These are phyloP conservation scores for Penicillium sclerotiorum DNA, from an alignment of 2,329 filamentous ascomycete genomes.

Conservation along the genomic window DNA sequence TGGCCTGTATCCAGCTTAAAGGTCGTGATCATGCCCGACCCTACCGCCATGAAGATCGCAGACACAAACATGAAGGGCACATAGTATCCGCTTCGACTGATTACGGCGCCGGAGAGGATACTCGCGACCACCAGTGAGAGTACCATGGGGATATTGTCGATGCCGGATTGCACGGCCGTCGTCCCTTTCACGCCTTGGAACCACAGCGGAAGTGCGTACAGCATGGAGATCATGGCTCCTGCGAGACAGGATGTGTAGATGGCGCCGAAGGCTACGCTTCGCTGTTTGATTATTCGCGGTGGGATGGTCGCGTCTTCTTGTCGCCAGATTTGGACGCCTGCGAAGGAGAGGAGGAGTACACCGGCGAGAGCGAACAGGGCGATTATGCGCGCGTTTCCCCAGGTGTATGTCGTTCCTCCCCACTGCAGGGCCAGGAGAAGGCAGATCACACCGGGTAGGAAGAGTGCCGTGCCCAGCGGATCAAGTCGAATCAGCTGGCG, in stretches of 20 bases:
- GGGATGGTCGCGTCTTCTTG: conserved; percentile 56
- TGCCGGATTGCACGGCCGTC: conserved; percentile 49
- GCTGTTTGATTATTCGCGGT: conserved; percentile 52
- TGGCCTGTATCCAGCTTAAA: conserved; percentile 19
- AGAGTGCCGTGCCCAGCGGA: conserved; percentile 35
- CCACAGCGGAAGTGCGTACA: conserved; percentile 50
- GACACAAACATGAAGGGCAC: conserved; percentile 42
- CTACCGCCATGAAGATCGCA: conserved; percentile 15
- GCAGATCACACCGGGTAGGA: conserved; percentile 32
- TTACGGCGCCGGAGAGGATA: conserved; percentile 34
- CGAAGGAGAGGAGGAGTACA: conserved; percentile 28
- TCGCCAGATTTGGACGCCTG: conserved; percentile 46
- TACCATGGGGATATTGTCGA: conserved; percentile 46
- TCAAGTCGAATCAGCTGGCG: conserved; percentile 46
- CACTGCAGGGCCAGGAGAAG: conserved; percentile 29
- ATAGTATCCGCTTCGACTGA: conserved; percentile 43
- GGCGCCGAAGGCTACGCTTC: conserved; percentile 38
- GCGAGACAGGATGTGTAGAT: conserved; percentile 42
- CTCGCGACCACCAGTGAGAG: conserved; percentile 39
- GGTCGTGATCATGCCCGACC: conserved; percentile 22
- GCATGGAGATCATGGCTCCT: conserved; percentile 42
- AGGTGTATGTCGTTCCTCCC: conserved; percentile 25
- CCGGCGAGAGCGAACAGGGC: conserved; percentile 24
- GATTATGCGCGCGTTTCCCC: conserved; percentile 26
- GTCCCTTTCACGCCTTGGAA: conserved; percentile 51